Conservation (phyloP, 2,329 filamentous ascomycete genomes). For the Proliferodiscus dingleyae region DNA sequence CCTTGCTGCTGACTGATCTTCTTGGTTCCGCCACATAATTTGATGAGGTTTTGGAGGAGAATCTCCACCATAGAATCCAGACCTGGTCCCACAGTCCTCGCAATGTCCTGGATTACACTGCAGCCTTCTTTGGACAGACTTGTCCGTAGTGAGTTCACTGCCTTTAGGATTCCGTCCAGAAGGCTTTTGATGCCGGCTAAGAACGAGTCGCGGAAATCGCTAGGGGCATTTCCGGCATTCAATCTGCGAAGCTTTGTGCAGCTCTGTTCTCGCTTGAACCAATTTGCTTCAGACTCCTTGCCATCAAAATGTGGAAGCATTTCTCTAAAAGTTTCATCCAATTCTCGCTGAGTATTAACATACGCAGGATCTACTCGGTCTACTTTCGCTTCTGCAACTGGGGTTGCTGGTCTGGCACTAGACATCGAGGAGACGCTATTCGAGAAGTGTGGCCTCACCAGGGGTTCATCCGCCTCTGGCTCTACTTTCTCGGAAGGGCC, state of each 20-base stretch:
- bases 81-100: constrained; percentile 66
- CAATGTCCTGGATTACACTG: constrained; percentile 77
- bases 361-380: constrained; percentile 76
- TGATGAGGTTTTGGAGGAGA: constrained; percentile 82
- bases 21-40: constrained; percentile 84
- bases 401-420: constrained; percentile 48
- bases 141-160: constrained; percentile 75
- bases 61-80: constrained; percentile 89
- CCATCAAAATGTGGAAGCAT: constrained; percentile 84
- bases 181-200: constrained; percentile 65
- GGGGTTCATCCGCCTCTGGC: constrained; percentile 30
- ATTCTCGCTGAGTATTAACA: constrained; percentile 75
- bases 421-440: constrained; percentile 47
- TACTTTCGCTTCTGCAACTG: constrained; percentile 57
- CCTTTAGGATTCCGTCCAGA: constrained; percentile 85
- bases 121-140: constrained; percentile 87
- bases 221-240: constrained; percentile 75
- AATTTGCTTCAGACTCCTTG: constrained; percentile 85
- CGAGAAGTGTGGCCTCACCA: constrained; percentile 42
- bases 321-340: constrained; percentile 81
- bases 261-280: constrained; percentile 79
- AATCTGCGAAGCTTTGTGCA: constrained; percentile 71
- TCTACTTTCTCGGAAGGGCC: constrained; percentile 27
- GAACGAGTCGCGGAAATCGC: constrained; percentile 70
- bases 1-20: constrained; percentile 86